Percentiles rank a stretch among this genome's conserved stretches.
These are phyloP conservation scores for Monilinia vaccinii-corymbosi DNA, from an alignment of 2,329 filamentous ascomycete species.

Conservation along the genomic window DNA sequence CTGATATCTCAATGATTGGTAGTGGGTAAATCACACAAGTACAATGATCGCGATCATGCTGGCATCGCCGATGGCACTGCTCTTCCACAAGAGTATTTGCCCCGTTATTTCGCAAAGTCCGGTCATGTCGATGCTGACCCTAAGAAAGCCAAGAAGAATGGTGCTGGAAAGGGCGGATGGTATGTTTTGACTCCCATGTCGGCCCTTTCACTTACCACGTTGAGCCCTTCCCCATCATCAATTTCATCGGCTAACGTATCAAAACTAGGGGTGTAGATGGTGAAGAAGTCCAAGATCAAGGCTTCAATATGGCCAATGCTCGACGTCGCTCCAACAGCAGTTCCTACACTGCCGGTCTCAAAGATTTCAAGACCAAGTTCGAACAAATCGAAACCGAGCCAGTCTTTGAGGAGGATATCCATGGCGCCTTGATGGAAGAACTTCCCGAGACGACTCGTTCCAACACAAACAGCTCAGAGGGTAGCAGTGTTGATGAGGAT, in stretches of 20 bases:
- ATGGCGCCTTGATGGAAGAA: slow-evolving; percentile 44
- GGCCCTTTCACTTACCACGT: neutral
- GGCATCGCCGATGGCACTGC: slow-evolving; percentile 67
- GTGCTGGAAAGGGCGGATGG: slow-evolving; percentile 90
- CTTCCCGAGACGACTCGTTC: slow-evolving; percentile 24
- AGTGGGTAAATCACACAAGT: slow-evolving; percentile 99
- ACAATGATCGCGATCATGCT: slow-evolving; percentile 81
- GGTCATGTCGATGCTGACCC: slow-evolving; percentile 76
- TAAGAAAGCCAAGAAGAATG: slow-evolving; percentile 95
- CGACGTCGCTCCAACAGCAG: slow-evolving; percentile 92
- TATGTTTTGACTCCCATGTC: slow-evolving; percentile 38
- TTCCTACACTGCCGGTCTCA: slow-evolving; percentile 57
- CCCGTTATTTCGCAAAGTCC: slow-evolving; percentile 87
- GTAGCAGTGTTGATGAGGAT: slow-evolving; percentile 29
- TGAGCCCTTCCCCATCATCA: neutral
- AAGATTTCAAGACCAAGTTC: slow-evolving; percentile 93
- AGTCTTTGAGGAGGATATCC: slow-evolving; percentile 80
- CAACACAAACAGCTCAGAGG: slow-evolving; percentile 27
- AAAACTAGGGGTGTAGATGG: slow-evolving; percentile 66
- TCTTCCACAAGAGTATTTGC: slow-evolving; percentile 58
- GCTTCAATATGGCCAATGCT: slow-evolving; percentile 75
- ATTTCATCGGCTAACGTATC: slow-evolving; percentile 14
- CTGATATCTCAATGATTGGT: slow-evolving; percentile 18
- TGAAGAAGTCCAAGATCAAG: slow-evolving; percentile 75
- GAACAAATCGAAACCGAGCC: slow-evolving; percentile 83